These are phyloP conservation scores for Daucus carota DNA, from an alignment of 129 eudicot genomes.

Conservation along the genomic window DH1_v3.0 NC_030381.2:25850001-25850500, in stretches of 20 bases:
- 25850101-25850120: constrained; percentile 59
- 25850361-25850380: background rate
- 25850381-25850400: too few species aligned
- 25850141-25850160: constrained; percentile 88
- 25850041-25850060: background rate
- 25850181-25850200: constrained; percentile 74
- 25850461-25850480: background rate
- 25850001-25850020: background rate
- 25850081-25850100: constrained; percentile 6
- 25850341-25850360: background rate
- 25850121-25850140: constrained; percentile 86
- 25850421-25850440: background rate
- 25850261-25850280: background rate
- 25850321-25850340: background rate
- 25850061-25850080: background rate
- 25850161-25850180: constrained; percentile 71
- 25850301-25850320: background rate
- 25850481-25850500: background rate
- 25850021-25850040: background rate
- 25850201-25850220: constrained; percentile 87
- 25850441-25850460: background rate
- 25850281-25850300: background rate
- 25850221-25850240: constrained; percentile 76
- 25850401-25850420: background rate
- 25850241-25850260: background rate